These are phyloP conservation scores for Clarireedia homoeocarpa DNA, from an alignment of 2,329 filamentous ascomycete species.

Conservation along the genomic window DNA sequence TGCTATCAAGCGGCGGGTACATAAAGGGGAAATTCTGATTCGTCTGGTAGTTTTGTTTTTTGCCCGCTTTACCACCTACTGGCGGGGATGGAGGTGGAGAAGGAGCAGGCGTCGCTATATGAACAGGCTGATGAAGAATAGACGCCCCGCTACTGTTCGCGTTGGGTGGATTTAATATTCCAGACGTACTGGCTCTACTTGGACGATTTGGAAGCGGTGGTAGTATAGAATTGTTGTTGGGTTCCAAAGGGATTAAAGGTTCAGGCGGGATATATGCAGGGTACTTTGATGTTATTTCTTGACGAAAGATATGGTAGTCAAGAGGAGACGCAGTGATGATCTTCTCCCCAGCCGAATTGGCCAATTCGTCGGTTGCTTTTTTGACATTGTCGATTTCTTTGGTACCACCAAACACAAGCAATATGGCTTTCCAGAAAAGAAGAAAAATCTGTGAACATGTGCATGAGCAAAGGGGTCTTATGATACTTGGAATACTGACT, in stretches of 20 bases:
- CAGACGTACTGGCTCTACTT: constrained; percentile 51
- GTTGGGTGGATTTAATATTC: constrained; percentile 52
- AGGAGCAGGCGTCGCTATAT: constrained; percentile 96
- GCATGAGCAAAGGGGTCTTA: constrained; percentile 17
- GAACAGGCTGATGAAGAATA: constrained; percentile 90
- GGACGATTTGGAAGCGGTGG: constrained; percentile 75
- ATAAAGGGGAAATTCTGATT: constrained; percentile 98
- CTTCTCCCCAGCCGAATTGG: constrained; percentile 43
- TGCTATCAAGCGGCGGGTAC: constrained; percentile 85
- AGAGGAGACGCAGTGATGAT: constrained; percentile 87
- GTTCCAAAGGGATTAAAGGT: constrained; percentile 74
- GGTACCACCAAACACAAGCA: constrained; percentile 78
- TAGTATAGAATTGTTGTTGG: constrained; percentile 84
- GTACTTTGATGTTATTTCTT: constrained; percentile 97
- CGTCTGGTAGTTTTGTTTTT: constrained; percentile 99
- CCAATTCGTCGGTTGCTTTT: constrained; percentile 53
- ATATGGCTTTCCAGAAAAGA: constrained; percentile 83
- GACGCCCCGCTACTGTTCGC: constrained; percentile 56
- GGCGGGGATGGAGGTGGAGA: constrained; percentile 88
- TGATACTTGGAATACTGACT: constrained; percentile 36
- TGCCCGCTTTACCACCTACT: constrained; percentile 83
- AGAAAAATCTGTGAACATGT: constrained; percentile 54
- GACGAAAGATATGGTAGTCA: constrained; percentile 92
- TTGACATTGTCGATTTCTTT: constrained; percentile 68
- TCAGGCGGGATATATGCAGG: constrained; percentile 89